Evolutionary conservation across 2,329 filamentous ascomycete genomes (phyloP).

Genomic region (Laburnicola sp.): DNA sequence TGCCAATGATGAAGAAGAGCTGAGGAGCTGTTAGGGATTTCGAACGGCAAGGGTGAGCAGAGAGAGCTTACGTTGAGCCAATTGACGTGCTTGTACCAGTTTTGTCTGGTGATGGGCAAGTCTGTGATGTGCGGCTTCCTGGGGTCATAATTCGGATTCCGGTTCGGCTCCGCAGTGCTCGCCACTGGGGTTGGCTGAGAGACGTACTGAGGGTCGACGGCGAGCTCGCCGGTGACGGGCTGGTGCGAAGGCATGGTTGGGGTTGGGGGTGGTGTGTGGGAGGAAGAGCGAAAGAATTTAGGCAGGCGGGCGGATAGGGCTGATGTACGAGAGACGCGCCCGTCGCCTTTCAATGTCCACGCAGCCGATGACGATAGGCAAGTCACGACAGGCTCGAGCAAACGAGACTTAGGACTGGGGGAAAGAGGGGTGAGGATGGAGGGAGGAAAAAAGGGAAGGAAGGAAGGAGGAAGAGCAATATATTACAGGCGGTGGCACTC

Average conservation of each 20-base stretch:
- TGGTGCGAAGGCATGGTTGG: conserved; percentile 57
- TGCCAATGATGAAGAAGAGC: conserved; percentile 74
- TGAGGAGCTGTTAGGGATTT: conserved; percentile 55
- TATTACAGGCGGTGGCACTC: conserved; percentile 33
- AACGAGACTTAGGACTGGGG: conserved; percentile 4
- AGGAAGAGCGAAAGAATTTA: conserved; percentile 20
- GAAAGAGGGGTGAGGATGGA: conserved; percentile 24
- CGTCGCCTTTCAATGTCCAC: too few relatives aligned
- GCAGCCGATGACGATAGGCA: too few relatives aligned
- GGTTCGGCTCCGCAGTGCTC: conserved; percentile 56
- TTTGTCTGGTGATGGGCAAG: conserved; percentile 74
- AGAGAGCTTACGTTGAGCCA: conserved; percentile 74
- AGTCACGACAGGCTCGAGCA: too few relatives aligned
- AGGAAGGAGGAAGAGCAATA: too few relatives aligned
- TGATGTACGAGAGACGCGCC: conserved; percentile 19
- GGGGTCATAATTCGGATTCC: conserved; percentile 57
- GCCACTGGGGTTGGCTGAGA: conserved; percentile 53
- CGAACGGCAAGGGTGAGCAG: background rate
- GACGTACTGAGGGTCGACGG: conserved; percentile 54
- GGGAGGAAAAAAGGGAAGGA: conserved; percentile 17
- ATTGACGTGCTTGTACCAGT: conserved; percentile 93
- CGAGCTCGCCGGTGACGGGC: conserved; percentile 51
- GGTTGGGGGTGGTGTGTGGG: conserved; percentile 8
- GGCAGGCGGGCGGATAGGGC: conserved; percentile 9
- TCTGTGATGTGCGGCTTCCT: conserved; percentile 88